Percentiles rank a stretch among this genome's conserved stretches.
Evolutionary conservation across 1,284 basidiomycete species (phyloP).

Genomic region (Coniferiporia weirii): DNA sequence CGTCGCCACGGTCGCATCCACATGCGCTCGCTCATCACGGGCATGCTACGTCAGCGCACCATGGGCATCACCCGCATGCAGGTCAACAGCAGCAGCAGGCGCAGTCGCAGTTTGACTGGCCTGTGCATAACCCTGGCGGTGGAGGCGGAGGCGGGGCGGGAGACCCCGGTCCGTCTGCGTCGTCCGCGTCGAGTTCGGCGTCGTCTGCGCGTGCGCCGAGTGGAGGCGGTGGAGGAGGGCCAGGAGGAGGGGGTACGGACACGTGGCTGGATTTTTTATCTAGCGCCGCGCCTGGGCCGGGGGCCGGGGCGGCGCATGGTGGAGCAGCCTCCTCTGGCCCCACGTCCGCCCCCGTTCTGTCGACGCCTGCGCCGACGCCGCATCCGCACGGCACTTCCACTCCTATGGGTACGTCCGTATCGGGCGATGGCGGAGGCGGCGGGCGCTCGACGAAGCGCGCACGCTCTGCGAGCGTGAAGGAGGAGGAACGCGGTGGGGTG

Average conservation of each 20-base stretch:
- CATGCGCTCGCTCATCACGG: not conserved
- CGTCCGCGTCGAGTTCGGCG: not conserved
- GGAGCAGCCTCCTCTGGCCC: not conserved
- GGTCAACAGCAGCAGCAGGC: not conserved
- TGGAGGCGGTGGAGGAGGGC: slow-evolving; percentile 1
- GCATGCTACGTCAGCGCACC: not conserved
- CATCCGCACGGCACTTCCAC: too few relatives aligned
- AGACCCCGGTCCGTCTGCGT: not conserved
- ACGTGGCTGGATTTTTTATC: slow-evolving; percentile 20
- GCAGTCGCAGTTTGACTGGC: not conserved
- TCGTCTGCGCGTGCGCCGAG: not conserved
- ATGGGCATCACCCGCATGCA: not conserved
- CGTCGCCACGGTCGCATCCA: not conserved
- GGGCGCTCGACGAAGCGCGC: not conserved
- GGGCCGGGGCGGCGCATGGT: slow-evolving; percentile 30
- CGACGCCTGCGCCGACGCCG: too few relatives aligned
- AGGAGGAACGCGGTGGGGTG: not conserved
- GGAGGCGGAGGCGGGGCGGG: too few relatives aligned
- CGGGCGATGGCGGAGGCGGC: not conserved
- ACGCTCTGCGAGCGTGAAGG: not conserved
- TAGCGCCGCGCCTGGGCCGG: slow-evolving; percentile 11
- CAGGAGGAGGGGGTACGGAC: not conserved
- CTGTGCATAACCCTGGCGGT: not conserved
- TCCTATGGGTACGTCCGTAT: not conserved
- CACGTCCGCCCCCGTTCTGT: not conserved